phyloP scores from a whole-genome alignment of 75 land plant genomes.

The Selaginella tamariscina region DNA sequence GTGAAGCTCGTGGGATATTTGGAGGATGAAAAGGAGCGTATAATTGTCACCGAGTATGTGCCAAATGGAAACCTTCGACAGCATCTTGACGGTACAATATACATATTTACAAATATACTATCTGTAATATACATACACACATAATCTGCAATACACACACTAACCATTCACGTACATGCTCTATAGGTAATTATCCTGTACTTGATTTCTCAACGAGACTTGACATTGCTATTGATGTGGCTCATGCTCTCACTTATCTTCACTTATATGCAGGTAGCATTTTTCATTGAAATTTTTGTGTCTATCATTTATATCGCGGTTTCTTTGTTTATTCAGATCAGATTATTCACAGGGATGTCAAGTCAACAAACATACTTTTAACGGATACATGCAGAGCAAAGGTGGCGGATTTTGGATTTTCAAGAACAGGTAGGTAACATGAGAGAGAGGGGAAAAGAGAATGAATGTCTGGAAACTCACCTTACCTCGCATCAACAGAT shows the following conservation, averaged over 20 bases:
- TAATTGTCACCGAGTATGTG: conserved; percentile 72
- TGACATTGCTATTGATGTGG: conserved; percentile 72
- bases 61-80: conserved; percentile 81
- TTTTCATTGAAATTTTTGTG: neutral
- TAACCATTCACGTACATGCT: neutral
- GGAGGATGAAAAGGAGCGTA: conserved; percentile 66
- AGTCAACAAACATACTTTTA: conserved; percentile 53
- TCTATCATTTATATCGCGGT: neutral
- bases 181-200: conserved; percentile 23
- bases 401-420: conserved; percentile 75
- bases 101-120: too few species aligned
- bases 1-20: conserved; percentile 73
- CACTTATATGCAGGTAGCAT: conserved; percentile 49
- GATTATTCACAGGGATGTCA: conserved; percentile 67
- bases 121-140: too few species aligned
- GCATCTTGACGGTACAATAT: conserved; percentile 89
- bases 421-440: conserved; percentile 35
- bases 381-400: conserved; percentile 54
- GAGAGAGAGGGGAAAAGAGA: too few species aligned
- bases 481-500: too few species aligned
- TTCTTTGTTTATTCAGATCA: conserved; percentile 29
- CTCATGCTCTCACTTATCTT: conserved; percentile 67
- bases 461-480: too few species aligned
- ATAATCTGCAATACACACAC: too few species aligned
- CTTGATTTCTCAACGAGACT: conserved; percentile 41